A percentile compares a stretch with the other conserved stretches of the same genome.
Conservation (phyloP, 2,329 filamentous ascomycete species). For the Exophiala phaeomuriformis region DNA sequence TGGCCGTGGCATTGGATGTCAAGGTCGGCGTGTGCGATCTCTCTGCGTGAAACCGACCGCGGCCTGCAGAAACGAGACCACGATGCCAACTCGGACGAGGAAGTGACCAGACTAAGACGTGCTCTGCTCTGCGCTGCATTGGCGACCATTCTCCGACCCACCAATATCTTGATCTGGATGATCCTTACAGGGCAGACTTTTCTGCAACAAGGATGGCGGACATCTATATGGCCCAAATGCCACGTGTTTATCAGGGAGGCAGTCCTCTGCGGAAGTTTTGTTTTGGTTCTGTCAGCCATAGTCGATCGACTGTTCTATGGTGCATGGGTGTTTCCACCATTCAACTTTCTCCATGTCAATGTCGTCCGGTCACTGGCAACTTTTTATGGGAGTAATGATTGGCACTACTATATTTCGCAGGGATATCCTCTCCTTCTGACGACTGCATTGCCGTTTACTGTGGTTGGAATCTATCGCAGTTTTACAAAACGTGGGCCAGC, state of each 20-base stretch:
- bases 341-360: slow-evolving; percentile 86
- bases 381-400: slow-evolving; percentile 85
- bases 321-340: slow-evolving; percentile 78
- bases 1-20: slow-evolving; percentile 77
- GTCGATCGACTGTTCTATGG: slow-evolving; percentile 76
- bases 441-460: slow-evolving; percentile 69
- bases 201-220: not conserved
- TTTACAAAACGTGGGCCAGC: slow-evolving; percentile 21
- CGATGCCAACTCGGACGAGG: slow-evolving; percentile 26
- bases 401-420: slow-evolving; percentile 90
- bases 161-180: slow-evolving; percentile 80
- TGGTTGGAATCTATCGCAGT: slow-evolving; percentile 54
- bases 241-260: slow-evolving; percentile 52
- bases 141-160: slow-evolving; percentile 80
- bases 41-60: no score
- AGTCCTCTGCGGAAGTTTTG: slow-evolving; percentile 52
- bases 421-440: slow-evolving; percentile 81
- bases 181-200: slow-evolving; percentile 44
- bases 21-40: no score
- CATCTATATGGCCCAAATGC: slow-evolving; percentile 5
- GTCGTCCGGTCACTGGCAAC: slow-evolving; percentile 76
- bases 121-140: slow-evolving; percentile 70
- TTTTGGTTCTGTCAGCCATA: slow-evolving; percentile 57
- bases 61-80: slow-evolving; percentile 39
- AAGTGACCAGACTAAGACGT: slow-evolving; percentile 41